Evolutionary conservation across 495 filamentous ascomycete genomes (phyloP).

Genomic region (Cudoniella acicularis): DNA sequence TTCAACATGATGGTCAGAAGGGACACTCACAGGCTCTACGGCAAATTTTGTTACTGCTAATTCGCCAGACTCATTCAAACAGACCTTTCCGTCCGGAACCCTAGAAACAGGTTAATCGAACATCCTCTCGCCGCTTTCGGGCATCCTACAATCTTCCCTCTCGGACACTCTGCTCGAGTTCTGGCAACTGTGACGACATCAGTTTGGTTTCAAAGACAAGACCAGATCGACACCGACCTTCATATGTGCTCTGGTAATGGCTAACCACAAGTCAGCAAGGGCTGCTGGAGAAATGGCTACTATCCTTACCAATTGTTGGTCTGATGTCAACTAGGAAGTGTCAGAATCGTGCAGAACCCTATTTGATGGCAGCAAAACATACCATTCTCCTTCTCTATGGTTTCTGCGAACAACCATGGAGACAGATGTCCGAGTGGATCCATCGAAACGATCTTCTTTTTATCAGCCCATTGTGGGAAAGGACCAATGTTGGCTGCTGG

Average conservation of each 20-base stretch:
- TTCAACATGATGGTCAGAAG: neutral
- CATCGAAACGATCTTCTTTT: slow-evolving; percentile 96
- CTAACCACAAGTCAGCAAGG: slow-evolving; percentile 21
- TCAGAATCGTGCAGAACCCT: too few species aligned
- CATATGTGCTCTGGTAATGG: slow-evolving; percentile 95
- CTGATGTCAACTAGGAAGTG: slow-evolving; percentile 69
- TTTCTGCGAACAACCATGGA: slow-evolving; percentile 72
- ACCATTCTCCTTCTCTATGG: slow-evolving; percentile 62
- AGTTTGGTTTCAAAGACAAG: slow-evolving; percentile 9
- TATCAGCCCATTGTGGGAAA: slow-evolving; percentile 85
- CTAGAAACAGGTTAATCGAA: slow-evolving; percentile 28
- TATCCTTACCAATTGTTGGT: slow-evolving; percentile 68
- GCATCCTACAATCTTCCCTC: slow-evolving; percentile 60
- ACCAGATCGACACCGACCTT: slow-evolving; percentile 41
- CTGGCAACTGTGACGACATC: slow-evolving; percentile 56
- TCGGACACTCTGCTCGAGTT: slow-evolving; percentile 83
- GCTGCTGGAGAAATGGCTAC: neutral
- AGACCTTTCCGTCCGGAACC: slow-evolving; percentile 85
- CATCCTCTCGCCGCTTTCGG: neutral
- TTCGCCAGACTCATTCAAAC: slow-evolving; percentile 77
- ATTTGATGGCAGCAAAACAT: slow-evolving; percentile 5
- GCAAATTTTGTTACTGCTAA: slow-evolving; percentile 95
- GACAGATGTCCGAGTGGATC: slow-evolving; percentile 90
- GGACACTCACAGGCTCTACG: slow-evolving; percentile 69
- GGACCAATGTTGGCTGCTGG: slow-evolving; percentile 84